These are phyloP conservation scores for Tubosaeta sp. DNA, from an alignment of 768 basidiomycete species.

Conservation along the genomic window DNA sequence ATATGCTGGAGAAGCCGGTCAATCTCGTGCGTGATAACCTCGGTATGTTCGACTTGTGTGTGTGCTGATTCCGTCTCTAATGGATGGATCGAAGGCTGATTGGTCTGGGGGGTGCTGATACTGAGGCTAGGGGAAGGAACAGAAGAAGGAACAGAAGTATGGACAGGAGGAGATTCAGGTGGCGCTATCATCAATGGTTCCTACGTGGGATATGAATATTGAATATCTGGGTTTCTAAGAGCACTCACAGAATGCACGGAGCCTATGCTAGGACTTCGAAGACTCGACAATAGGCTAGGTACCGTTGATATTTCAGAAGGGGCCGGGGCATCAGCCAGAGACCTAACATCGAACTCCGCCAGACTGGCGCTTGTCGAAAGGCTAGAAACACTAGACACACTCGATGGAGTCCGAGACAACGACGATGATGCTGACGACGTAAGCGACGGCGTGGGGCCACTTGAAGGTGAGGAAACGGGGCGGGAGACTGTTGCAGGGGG, in stretches of 20 bases:
- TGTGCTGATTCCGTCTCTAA: conserved; percentile 41
- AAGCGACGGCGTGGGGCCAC: conserved; percentile 29
- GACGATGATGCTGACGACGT: conserved; percentile 30
- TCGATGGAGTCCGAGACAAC: conserved; percentile 37
- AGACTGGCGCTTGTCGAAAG: conserved; percentile 38
- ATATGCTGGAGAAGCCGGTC: conserved; percentile 48
- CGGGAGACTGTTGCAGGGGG: conserved; percentile 19
- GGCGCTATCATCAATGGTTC: conserved; percentile 34
- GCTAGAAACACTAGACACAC: conserved; percentile 39
- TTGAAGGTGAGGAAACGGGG: conserved; percentile 31
- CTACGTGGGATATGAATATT: conserved; percentile 8
- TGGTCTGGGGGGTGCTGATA: conserved; percentile 44
- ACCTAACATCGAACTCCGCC: conserved; percentile 27
- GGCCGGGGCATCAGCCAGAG: conserved; percentile 15
- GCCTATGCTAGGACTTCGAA: conserved; percentile 19
- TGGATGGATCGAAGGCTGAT: conserved; percentile 46
- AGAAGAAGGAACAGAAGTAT: conserved; percentile 33
- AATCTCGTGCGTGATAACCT: conserved; percentile 49
- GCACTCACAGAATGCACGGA: conserved; percentile 35
- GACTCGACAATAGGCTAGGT: conserved; percentile 54
- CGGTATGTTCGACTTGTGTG: conserved; percentile 35
- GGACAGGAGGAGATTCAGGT: conserved; percentile 22
- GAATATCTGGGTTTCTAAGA: neutral
- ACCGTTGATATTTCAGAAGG: conserved; percentile 44
- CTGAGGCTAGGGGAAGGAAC: conserved; percentile 46